These are phyloP conservation scores for Lactarius sp. DNA, from an alignment of 768 basidiomycete genomes.

Conservation along the genomic window DNA sequence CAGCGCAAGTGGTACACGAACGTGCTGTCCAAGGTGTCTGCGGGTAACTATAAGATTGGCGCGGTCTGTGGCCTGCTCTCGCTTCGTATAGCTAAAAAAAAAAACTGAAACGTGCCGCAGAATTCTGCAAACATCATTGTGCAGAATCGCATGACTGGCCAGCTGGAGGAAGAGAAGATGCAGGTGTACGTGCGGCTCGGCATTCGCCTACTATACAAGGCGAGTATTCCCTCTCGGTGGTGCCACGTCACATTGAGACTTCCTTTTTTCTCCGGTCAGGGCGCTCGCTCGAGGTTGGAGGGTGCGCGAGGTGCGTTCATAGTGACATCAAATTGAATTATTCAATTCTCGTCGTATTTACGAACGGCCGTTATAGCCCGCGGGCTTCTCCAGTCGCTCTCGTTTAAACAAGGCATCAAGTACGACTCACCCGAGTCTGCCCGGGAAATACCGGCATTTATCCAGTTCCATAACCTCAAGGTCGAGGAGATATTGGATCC, in stretches of 20 bases:
- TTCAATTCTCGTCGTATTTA: neutral
- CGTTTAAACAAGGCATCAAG: conserved; percentile 91
- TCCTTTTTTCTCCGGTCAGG: conserved; percentile 38
- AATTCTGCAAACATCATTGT: conserved; percentile 99
- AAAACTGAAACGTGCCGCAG: conserved; percentile 34
- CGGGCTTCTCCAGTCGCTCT: conserved; percentile 80
- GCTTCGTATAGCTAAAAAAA: neutral
- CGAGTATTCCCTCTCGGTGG: conserved; percentile 20
- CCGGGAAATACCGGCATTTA: conserved; percentile 79
- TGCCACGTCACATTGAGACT: neutral
- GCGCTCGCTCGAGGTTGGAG: conserved; percentile 84
- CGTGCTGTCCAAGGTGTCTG: conserved; percentile 79
- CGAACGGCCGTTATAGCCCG: conserved; percentile 45
- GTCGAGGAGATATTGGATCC: conserved; percentile 82
- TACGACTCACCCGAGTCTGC: conserved; percentile 85
- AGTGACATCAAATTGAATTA: neutral
- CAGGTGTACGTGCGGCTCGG: conserved; percentile 89
- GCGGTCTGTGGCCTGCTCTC: conserved; percentile 52
- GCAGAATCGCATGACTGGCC: conserved; percentile 87
- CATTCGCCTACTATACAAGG: conserved; percentile 88
- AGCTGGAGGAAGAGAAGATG: conserved; percentile 98
- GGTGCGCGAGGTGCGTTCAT: conserved; percentile 64
- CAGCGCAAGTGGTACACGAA: conserved; percentile 97
- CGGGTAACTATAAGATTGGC: conserved; percentile 84
- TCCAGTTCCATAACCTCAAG: conserved; percentile 84